Evolutionary conservation across 2,329 filamentous ascomycete genomes (phyloP), one percentile per base, ranked within the genome.

Genomic region (Cephalotrichum gorgonifer): DNA sequence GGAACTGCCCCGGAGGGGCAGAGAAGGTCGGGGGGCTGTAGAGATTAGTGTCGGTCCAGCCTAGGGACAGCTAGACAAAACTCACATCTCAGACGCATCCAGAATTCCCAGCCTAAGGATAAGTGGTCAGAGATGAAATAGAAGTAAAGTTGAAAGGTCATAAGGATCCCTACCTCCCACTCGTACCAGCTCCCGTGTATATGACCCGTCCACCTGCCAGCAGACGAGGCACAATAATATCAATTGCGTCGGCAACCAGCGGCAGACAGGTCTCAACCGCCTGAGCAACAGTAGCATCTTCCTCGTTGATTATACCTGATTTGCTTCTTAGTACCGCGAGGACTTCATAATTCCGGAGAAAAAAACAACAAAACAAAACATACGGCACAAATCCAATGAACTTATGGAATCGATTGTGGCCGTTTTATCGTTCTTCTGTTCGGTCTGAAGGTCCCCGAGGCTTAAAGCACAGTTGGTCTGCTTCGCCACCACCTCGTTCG

Each of bases 151-250:
- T 4, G 4, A 38, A n/a, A 38, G 14, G 33, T 6, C 4, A n/a
- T n/a, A n/a, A 5, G 8, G n/a, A 14, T 12, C 39, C 56, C 53
- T 51, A 68, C 64, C 68, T 64, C 48, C 69, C 66, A 51, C 68
- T 72, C 2, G 67, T 71, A 14, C 69, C 67, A 3, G 68, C 69
- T 9, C 68, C 67, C n/a, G 67, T 51, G 47, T 53, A 53, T 28
- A 51, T 53, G 6, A 56, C 48, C 11, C 53, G 50, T 6, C 54
- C 53, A 42, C 54, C 54, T 26, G 23, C 42, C 6, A 48, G 43
- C 15, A 56, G 46, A 22, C 52, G 50, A n/a, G 51, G 52, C 7
- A 48, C 17, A 27, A 56, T 44, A 20, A 47, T 31, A 27, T 55
- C 53, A 35, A 56, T 54, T n/a, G 49, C 46, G 5, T 33, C 38